phyloP scores from a whole-genome alignment of 805 yeast species.

The Saccharomycopsis capsularis region DNA sequence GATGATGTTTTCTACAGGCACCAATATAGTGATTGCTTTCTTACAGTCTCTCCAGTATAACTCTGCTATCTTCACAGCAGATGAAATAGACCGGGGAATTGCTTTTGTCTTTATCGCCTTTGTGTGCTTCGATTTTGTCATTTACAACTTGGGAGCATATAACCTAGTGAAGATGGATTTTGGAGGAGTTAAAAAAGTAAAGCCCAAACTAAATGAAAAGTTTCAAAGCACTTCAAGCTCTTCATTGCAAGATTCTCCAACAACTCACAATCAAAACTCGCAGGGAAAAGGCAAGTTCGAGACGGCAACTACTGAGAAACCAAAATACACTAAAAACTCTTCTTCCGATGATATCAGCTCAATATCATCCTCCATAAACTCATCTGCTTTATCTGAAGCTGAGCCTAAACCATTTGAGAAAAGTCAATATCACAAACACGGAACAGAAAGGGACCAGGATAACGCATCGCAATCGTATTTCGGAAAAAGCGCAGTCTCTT shows the following conservation, averaged over 20 bases:
- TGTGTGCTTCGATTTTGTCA: conserved; percentile 55
- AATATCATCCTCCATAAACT: conserved; percentile 6
- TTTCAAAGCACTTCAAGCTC: conserved; percentile 22
- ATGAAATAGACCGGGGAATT: conserved; percentile 64
- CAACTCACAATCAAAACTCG: neutral
- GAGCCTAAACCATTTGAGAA: neutral
- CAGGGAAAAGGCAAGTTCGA: conserved; percentile 17
- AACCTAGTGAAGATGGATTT: conserved; percentile 70
- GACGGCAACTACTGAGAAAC: conserved; percentile 18
- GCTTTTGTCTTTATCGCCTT: conserved; percentile 76
- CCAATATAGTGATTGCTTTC: conserved; percentile 81
- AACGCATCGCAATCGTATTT: neutral
- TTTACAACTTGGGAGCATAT: conserved; percentile 72
- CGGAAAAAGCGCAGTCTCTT: neutral
- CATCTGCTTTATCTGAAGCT: neutral
- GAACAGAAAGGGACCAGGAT: too few relatives aligned
- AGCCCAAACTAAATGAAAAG: too few relatives aligned
- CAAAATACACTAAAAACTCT: neutral
- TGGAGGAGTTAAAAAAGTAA: too few relatives aligned
- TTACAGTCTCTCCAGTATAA: conserved; percentile 63
- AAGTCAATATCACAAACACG: too few relatives aligned
- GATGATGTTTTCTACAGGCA: conserved; percentile 68
- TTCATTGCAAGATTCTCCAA: conserved; percentile 22
- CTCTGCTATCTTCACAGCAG: conserved; percentile 41
- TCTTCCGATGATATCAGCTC: conserved; percentile 1